Conservation (phyloP, 2,329 filamentous ascomycete species). For the Alternaria solani region DNA sequence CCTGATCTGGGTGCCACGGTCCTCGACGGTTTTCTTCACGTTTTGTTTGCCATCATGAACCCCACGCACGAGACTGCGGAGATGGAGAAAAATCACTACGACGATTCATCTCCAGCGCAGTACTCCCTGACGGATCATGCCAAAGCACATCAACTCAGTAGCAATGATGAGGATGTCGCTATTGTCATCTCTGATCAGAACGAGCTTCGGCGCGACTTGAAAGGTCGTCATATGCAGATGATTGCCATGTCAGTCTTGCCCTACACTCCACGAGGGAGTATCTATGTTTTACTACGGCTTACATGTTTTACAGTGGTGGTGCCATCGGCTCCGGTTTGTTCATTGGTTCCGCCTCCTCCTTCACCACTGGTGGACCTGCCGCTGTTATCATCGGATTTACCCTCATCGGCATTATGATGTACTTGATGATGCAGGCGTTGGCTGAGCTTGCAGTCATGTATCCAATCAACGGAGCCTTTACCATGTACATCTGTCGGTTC, state of each 20-base stretch:
- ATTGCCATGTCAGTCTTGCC: constrained; percentile 57
- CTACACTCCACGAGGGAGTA: neutral
- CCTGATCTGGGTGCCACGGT: neutral
- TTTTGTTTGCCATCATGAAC: neutral
- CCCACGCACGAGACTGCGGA: constrained; percentile 1
- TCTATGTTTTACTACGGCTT: neutral
- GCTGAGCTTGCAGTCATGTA: constrained; percentile 54
- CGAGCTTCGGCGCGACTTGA: constrained; percentile 23
- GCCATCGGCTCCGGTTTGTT: constrained; percentile 67
- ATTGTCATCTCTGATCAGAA: constrained; percentile 4
- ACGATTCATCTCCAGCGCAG: neutral
- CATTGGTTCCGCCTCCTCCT: constrained; percentile 59
- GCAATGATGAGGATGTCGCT: neutral
- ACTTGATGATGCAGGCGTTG: constrained; percentile 51
- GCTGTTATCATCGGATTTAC: constrained; percentile 22
- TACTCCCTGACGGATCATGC: neutral
- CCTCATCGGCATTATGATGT: constrained; percentile 8
- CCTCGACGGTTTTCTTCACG: neutral
- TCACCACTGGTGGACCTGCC: constrained; percentile 16
- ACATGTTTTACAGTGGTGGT: constrained; percentile 50
- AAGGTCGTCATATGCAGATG: constrained; percentile 65
- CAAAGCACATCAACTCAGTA: neutral
- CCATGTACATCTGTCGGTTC: constrained; percentile 52
- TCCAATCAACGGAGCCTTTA: constrained; percentile 54
- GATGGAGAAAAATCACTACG: constrained; percentile 2